A percentile compares a stretch with the other conserved stretches of the same genome.
Evolutionary conservation across 495 filamentous ascomycete species (phyloP).

Genomic region (Gamarada debralockiae): DNA sequence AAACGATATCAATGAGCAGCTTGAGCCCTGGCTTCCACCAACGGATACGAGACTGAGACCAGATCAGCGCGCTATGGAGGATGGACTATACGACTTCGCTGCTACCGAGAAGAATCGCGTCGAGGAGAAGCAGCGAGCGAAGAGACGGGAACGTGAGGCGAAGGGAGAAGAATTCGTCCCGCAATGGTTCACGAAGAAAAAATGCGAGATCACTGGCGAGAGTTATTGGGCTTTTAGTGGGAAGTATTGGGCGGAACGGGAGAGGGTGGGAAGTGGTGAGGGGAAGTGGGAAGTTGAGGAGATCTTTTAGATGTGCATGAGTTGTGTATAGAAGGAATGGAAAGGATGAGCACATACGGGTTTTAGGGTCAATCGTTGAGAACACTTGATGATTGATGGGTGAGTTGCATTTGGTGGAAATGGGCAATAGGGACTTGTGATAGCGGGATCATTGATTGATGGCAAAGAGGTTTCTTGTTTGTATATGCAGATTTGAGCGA

Average conservation of each 20-base stretch:
- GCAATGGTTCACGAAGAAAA: constrained; percentile 75
- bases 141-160: constrained; percentile 66
- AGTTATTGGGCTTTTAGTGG: constrained; percentile 86
- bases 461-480: too few relatives aligned
- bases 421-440: too few relatives aligned
- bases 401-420: too few relatives aligned
- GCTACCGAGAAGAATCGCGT: constrained; percentile 92
- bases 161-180: constrained; percentile 78
- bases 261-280: constrained; percentile 36
- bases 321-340: too few relatives aligned
- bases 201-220: constrained; percentile 78
- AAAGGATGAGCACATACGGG: too few relatives aligned
- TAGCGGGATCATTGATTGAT: too few relatives aligned
- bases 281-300: constrained; percentile 47
- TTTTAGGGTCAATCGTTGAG: too few relatives aligned
- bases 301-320: constrained; percentile 36
- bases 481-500: too few relatives aligned
- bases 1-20: constrained; percentile 76
- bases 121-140: constrained; percentile 87
- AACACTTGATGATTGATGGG: too few relatives aligned
- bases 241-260: constrained; percentile 78
- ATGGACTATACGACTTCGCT: constrained; percentile 89
- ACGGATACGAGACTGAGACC: constrained; percentile 89
- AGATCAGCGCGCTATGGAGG: constrained; percentile 98
- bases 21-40: constrained; percentile 72